A percentile compares a stretch with the other conserved stretches of the same genome.
Conservation (phyloP, 495 filamentous ascomycete species). For the Aspergillus taichungensis region DNA sequence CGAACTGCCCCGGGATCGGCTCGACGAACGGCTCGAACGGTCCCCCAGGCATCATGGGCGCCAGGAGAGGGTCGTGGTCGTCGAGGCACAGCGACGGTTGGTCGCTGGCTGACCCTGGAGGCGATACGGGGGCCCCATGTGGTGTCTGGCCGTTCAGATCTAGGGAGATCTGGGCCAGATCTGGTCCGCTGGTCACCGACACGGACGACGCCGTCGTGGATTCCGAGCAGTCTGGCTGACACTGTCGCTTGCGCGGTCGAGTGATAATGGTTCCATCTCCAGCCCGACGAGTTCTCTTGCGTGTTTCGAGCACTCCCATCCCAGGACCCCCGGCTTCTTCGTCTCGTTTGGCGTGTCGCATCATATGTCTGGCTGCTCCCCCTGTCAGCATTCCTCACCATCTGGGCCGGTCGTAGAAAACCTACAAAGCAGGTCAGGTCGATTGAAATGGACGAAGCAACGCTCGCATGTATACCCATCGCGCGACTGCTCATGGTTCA, state of each 20-base stretch:
- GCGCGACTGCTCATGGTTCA: slow-evolving; percentile 42
- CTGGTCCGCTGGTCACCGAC: slow-evolving; percentile 13
- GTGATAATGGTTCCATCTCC: slow-evolving; percentile 47
- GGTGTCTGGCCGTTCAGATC: slow-evolving; percentile 6
- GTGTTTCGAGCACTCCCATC: slow-evolving; percentile 47
- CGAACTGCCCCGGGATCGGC: slow-evolving; percentile 28
- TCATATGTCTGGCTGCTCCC: slow-evolving; percentile 47
- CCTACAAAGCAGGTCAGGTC: slow-evolving; percentile 46
- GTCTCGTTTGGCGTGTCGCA: slow-evolving; percentile 51
- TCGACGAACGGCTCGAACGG: slow-evolving; percentile 30
- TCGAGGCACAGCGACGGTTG: slow-evolving; percentile 18
- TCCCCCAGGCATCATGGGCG: slow-evolving; percentile 24
- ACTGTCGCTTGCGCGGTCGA: slow-evolving; percentile 21
- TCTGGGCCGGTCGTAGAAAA: neutral
- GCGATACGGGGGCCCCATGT: slow-evolving; percentile 20
- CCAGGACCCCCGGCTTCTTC: slow-evolving; percentile 52
- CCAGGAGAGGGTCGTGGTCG: slow-evolving; percentile 24
- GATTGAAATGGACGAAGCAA: slow-evolving; percentile 49
- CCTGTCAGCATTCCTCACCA: slow-evolving; percentile 5
- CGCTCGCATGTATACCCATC: slow-evolving; percentile 47
- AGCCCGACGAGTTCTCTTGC: slow-evolving; percentile 51
- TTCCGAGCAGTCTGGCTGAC: slow-evolving; percentile 2
- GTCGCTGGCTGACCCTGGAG: slow-evolving; percentile 22
- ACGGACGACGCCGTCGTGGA: slow-evolving; percentile 6
- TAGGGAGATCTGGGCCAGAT: neutral